Evolutionary conservation across 352 stramenopile species (phyloP).

Genomic region (Globisporangium megalacanthum): DNA sequence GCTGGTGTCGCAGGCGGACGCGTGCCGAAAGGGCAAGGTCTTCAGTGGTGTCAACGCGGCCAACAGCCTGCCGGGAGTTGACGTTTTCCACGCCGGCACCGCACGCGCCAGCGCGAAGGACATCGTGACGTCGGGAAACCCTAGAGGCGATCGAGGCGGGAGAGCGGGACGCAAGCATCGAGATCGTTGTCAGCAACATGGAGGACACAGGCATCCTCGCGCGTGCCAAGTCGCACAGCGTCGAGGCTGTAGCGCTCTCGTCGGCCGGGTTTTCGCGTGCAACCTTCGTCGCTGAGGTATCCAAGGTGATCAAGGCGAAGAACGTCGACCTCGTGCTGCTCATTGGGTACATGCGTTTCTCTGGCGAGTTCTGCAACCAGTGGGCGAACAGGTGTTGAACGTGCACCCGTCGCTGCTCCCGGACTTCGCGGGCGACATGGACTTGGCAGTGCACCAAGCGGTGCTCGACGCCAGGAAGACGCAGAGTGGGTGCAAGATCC

Average conservation of each 20-base stretch:
- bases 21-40: slow-evolving; percentile 96
- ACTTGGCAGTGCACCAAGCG: slow-evolving; percentile 97
- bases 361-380: slow-evolving; percentile 91
- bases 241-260: slow-evolving; percentile 58
- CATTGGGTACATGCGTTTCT: slow-evolving; percentile 99
- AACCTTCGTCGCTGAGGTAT: slow-evolving; percentile 95
- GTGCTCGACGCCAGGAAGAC: slow-evolving; percentile 96
- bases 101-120: slow-evolving; percentile 46
- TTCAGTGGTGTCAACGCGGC: slow-evolving; percentile 92
- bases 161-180: slow-evolving; percentile 92
- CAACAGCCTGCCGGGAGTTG: slow-evolving; percentile 80
- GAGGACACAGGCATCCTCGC: slow-evolving; percentile 91
- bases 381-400: slow-evolving; percentile 97
- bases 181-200: slow-evolving; percentile 97
- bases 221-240: slow-evolving; percentile 81
- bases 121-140: slow-evolving; percentile 92
- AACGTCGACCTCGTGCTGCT: slow-evolving; percentile 96
- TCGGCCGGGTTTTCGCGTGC: slow-evolving; percentile 84
- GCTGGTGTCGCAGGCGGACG: slow-evolving; percentile 93
- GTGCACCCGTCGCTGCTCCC: slow-evolving; percentile 99
- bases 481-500: slow-evolving; percentile 97
- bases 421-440: slow-evolving; percentile 99
- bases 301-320: slow-evolving; percentile 86
- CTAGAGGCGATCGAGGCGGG: slow-evolving; percentile 92
- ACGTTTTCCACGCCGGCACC: slow-evolving; percentile 99